Base-by-base conservation (phyloP, 2,329 filamentous ascomycete species). In the Cladosporium sp. region DNA sequence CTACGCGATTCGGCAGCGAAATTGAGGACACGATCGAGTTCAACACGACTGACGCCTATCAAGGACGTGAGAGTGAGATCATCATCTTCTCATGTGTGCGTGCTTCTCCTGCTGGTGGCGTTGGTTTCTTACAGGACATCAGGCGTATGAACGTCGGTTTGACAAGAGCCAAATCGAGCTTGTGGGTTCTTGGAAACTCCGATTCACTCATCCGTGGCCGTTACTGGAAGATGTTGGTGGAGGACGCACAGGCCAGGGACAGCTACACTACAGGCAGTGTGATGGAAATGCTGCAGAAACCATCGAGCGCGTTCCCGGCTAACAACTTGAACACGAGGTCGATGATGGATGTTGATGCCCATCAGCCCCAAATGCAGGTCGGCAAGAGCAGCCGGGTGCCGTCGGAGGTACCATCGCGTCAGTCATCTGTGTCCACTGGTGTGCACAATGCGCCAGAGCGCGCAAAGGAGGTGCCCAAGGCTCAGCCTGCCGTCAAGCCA, bases 81-180 rank as follows among this genome's bases (percentile, higher is more conserved):
- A 98, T 99, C 77, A 98, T 99, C 69, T 99, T 99, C 81, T 98
- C 95, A 48, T 99, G 96, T 78, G 95, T 99, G 67, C 89, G 95
- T 80, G 94, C 95, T 25, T 94, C 91, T 32, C 87, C 91, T n/a
- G 91, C 90, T 8, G 91, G 91, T n/a, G 93, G 94, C 73, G 97
- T 99, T 74, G 95, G 95, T 84, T 99, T 99, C 87, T 90, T 99
- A 86, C 91, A 92, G 63, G 95, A 99, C 77, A 97, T 99, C 75
- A 89, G 95, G 66, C 94, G 95, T 84, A 98, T 99, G 96, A 99
- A 99, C 78, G 95, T 99, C 74, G 95, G 95, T 81, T 84, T 99
- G 67, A 99, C 95, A 25, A 90, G 95, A 83, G 96, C 95, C 5
- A 97, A 97, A 78, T 97, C 92, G 11, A 97, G 94, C 36, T 85